phyloP scores from a whole-genome alignment of 2,329 filamentous ascomycete species.

The Colletotrichum melonis region DNA sequence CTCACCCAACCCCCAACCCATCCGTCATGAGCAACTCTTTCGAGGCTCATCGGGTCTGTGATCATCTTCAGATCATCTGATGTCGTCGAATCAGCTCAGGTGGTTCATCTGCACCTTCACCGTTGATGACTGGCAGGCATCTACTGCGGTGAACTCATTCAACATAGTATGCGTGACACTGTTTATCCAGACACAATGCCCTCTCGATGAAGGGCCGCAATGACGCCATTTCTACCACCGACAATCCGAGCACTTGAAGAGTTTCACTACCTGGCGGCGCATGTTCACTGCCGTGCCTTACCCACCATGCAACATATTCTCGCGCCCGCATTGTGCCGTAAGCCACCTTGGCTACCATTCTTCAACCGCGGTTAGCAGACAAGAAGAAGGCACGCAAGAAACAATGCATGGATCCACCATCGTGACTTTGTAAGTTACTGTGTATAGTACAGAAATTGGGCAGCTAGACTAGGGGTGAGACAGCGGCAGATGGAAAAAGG shows the following conservation, averaged over 20 bases:
- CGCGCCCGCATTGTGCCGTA: slow-evolving; percentile 6
- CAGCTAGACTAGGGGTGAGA: neutral
- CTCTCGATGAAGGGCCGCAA: neutral
- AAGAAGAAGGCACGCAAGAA: neutral
- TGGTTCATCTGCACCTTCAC: too few species aligned
- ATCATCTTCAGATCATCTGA: neutral
- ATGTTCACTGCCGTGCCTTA: neutral
- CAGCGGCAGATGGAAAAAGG: neutral
- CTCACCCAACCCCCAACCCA: neutral
- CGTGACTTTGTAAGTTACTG: neutral
- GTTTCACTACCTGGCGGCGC: neutral
- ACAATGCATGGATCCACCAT: slow-evolving; percentile 2
- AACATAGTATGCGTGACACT: neutral
- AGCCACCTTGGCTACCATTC: slow-evolving; percentile 14
- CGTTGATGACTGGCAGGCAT: neutral
- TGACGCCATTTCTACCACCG: neutral
- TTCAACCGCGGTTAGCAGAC: neutral
- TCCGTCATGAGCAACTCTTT: neutral
- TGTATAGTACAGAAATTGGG: neutral
- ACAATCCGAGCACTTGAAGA: neutral
- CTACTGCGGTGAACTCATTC: neutral
- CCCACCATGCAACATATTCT: too few species aligned
- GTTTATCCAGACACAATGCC: neutral
- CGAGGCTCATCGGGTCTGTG: neutral
- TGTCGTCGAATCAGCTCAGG: neutral